phyloP scores from a whole-genome alignment of 805 yeast species.

The Starmerella stellata region DNA sequence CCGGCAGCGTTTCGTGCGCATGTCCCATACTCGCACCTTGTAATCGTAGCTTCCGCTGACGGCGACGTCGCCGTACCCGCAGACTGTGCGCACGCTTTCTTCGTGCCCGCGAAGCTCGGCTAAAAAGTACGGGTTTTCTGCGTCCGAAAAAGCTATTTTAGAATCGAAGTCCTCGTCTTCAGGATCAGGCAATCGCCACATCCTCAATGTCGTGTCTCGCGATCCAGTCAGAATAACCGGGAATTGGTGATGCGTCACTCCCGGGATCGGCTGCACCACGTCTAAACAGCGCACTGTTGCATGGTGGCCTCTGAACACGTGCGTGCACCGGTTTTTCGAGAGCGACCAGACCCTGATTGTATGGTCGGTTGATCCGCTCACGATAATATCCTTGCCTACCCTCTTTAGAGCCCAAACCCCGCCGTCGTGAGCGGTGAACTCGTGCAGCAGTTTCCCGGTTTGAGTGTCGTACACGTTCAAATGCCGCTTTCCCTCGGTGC shows the following conservation, averaged over 20 bases:
- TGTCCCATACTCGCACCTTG: constrained; percentile 83
- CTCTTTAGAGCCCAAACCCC: constrained; percentile 98
- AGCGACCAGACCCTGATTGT: constrained; percentile 90
- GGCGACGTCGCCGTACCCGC: constrained; percentile 68
- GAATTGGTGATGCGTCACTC: constrained; percentile 33
- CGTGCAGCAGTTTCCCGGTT: constrained; percentile 45
- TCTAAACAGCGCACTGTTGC: constrained; percentile 88
- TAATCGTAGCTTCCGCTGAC: constrained; percentile 85
- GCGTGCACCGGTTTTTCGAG: constrained; percentile 68
- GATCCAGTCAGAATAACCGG: constrained; percentile 77
- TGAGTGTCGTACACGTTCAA: constrained; percentile 65
- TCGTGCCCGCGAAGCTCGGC: constrained; percentile 58
- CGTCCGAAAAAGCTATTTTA: constrained; percentile 5
- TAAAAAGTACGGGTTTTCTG: constrained; percentile 38
- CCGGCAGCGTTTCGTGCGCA: constrained; percentile 52
- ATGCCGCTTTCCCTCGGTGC: constrained; percentile 61
- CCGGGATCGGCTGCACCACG: constrained; percentile 47
- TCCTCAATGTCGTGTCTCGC: constrained; percentile 64
- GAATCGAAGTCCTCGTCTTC: constrained; percentile 22
- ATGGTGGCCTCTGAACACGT: constrained; percentile 76
- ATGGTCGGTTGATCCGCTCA: constrained; percentile 88
- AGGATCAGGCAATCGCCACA: constrained; percentile 57
- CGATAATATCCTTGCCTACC: constrained; percentile 49
- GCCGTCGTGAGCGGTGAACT: constrained; percentile 77
- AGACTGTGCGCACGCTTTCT: constrained; percentile 66